Conservation (phyloP, 345 rosid genomes). For the Luvunga scandens region DNA sequence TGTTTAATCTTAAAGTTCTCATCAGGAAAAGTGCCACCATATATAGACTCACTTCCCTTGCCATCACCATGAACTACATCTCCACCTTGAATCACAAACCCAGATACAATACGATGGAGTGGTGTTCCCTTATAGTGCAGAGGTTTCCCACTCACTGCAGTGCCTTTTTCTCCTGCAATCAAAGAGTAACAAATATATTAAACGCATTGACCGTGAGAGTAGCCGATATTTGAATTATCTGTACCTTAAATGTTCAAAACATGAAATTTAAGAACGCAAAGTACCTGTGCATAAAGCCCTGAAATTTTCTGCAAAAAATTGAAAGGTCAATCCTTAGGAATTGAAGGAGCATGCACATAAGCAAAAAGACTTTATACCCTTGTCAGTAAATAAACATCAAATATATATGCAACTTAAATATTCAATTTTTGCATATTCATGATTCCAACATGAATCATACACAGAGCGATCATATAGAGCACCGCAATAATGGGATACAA, state of each 20-base stretch:
- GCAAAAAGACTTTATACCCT: not conserved
- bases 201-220: not conserved
- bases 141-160: slow-evolving; percentile 52
- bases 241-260: not conserved
- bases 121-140: slow-evolving; percentile 81
- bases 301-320: slow-evolving; percentile 76
- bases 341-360: not conserved
- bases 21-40: slow-evolving; percentile 80
- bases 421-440: not conserved
- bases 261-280: slow-evolving; percentile 9
- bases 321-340: slow-evolving; percentile 23
- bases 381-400: not conserved
- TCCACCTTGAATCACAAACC: slow-evolving; percentile 95
- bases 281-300: slow-evolving; percentile 96
- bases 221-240: not conserved
- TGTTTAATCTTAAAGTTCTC: slow-evolving; percentile 88
- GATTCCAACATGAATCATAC: not conserved
- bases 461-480: not conserved
- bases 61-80: slow-evolving; percentile 77
- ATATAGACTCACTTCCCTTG: slow-evolving; percentile 72
- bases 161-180: slow-evolving; percentile 67
- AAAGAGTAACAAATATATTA: not conserved
- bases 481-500: not conserved
- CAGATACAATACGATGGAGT: slow-evolving; percentile 91
- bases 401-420: not conserved